These are phyloP conservation scores for Vaccinium darrowii DNA, from an alignment of 148 eudicot genomes.

Conservation along the genomic window DNA sequence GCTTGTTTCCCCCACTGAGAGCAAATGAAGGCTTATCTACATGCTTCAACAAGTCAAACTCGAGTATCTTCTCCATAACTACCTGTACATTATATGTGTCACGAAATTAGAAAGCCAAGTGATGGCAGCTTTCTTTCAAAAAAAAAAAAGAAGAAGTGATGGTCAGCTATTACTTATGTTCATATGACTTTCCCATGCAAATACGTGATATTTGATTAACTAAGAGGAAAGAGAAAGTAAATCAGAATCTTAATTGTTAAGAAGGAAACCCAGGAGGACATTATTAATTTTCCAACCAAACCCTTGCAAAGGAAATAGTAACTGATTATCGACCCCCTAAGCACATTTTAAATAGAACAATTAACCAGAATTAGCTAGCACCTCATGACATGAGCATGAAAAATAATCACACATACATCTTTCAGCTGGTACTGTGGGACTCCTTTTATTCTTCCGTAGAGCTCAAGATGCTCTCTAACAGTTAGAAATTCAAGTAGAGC, in stretches of 20 bases:
- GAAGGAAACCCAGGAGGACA: background rate
- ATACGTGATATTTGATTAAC: too few relatives aligned
- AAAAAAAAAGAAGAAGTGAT: too few relatives aligned
- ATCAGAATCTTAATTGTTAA: background rate
- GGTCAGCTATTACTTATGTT: background rate
- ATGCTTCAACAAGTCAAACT: constrained; percentile 89
- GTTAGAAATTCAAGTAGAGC: constrained; percentile 84
- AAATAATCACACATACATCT: constrained; percentile 48
- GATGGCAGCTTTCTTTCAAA: background rate
- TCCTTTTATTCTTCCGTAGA: constrained; percentile 90
- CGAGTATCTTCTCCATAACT: constrained; percentile 75
- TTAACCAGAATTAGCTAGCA: constrained; percentile 3
- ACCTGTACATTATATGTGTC: constrained; percentile 43
- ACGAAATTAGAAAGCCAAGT: background rate
- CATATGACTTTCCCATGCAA: background rate
- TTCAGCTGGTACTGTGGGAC: constrained; percentile 66
- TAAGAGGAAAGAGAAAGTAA: background rate
- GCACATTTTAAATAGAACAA: constrained; percentile 1
- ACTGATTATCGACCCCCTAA: background rate
- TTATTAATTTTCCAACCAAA: constrained; percentile 11
- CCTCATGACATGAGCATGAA: background rate
- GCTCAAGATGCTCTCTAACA: constrained; percentile 88
- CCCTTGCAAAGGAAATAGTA: background rate
- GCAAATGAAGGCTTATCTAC: constrained; percentile 83
- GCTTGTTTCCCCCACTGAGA: constrained; percentile 94